Base-by-base conservation (phyloP, 2,329 filamentous ascomycete genomes). In the Penicillium sp. region DNA sequence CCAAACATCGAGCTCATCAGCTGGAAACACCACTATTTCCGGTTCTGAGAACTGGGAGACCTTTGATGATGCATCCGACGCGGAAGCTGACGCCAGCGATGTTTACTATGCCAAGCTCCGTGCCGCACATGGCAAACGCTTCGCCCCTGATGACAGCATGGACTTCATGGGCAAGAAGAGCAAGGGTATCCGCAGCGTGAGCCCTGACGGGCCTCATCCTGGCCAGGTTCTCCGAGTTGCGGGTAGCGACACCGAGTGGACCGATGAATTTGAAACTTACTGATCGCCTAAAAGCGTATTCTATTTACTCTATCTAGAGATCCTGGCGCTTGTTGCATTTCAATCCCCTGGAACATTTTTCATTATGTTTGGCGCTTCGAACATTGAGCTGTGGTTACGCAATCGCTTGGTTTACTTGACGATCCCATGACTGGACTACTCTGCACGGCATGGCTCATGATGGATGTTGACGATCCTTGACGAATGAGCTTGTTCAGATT, bases 31-130 rank as follows among this genome's bases (percentile, higher is more conserved):
- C 1, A 82, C 81, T 19, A 81, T 89, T 23, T 91, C 90, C 5
- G 91, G 90, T 1, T 96, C 91, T 3, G 93, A 97, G 75, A 97
- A 97, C 72, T 97, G 93, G 93, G 93, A 97, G 75, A 96, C 92
- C 9, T 97, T 94, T 66, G 92, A 94, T 64, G 91, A 96, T 71
- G 86, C 83, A 61, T 91, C 88, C 0, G 89, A 91, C 65, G 81
- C 82, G 0, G 90, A 93, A 69, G 78, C 79, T 21, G 92, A 96
- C 69, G 84, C 83, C 0, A 87, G 87, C 3, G 90, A 94, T 56
- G 82, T 85, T 9, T 95, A 96, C 73, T 91, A 91, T 67, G 88
- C 90, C 60, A 91, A 90, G 73, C 77, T 92, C 50, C 83, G 88
- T 53, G 86, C 87, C 28, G 81, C 87, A 5, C 83, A 85, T 31